Evolutionary conservation across 257 asterid species (phyloP).

Genomic region (Scutellaria baicalensis): DNA sequence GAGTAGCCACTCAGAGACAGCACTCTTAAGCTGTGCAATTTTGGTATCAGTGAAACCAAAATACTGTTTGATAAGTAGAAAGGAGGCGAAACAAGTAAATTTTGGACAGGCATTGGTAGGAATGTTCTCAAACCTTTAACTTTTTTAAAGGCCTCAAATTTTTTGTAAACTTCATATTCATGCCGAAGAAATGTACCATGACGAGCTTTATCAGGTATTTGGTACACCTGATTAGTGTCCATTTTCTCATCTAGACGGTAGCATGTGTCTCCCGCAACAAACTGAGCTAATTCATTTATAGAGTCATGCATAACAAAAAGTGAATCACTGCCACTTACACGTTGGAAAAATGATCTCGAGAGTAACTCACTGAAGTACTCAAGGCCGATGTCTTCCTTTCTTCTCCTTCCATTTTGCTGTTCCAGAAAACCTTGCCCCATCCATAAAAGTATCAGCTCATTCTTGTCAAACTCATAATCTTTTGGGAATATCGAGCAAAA

Average conservation of each 20-base stretch:
- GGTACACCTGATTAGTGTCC: conserved; percentile 27
- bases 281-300: conserved; percentile 54
- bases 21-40: conserved; percentile 35
- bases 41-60: conserved; percentile 38
- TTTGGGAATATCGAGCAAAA: conserved; percentile 62
- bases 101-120: conserved; percentile 48
- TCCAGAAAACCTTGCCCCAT: conserved; percentile 63
- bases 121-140: conserved; percentile 48
- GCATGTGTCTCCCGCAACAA: conserved; percentile 45
- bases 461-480: conserved; percentile 53
- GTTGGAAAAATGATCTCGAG: conserved; percentile 51
- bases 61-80: conserved; percentile 39
- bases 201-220: conserved; percentile 21
- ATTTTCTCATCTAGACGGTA: conserved; percentile 45
- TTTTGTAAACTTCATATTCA: conserved; percentile 27
- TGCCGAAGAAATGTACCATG: conserved; percentile 44
- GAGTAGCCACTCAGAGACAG: conserved; percentile 49
- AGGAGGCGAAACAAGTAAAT: conserved; percentile 42
- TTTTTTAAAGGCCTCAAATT: conserved; percentile 24
- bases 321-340: conserved; percentile 25
- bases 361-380: conserved; percentile 46
- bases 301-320: conserved; percentile 49
- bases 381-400: conserved; percentile 36
- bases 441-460: conserved; percentile 45
- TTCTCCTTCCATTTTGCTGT: conserved; percentile 14